Evolutionary conservation across 2,329 filamentous ascomycete genomes (phyloP).

Genomic region (Graphilbum ipis-grandicollis): DNA sequence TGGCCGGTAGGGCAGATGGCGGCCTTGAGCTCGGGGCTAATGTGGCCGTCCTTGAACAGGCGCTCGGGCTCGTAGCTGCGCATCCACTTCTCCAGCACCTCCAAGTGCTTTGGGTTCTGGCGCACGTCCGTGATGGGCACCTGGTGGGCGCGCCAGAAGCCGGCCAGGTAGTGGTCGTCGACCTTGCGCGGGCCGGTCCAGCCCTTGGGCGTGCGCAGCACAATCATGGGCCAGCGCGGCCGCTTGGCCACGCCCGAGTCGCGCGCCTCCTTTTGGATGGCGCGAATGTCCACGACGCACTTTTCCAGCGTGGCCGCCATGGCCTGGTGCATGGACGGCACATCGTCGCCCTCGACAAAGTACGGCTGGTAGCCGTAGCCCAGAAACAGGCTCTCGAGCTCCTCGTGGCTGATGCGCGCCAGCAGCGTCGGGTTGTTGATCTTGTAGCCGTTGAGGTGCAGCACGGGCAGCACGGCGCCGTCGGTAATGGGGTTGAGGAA

Average conservation of each 20-base stretch:
- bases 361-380: constrained; percentile 69
- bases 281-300: constrained; percentile 51
- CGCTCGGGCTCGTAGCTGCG: constrained; percentile 57
- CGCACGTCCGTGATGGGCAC: constrained; percentile 57
- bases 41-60: constrained; percentile 47
- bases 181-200: constrained; percentile 63
- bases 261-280: constrained; percentile 54
- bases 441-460: constrained; percentile 73
- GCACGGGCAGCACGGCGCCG: constrained; percentile 58
- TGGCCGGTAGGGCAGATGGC: constrained; percentile 47
- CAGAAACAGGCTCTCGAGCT: constrained; percentile 49
- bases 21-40: constrained; percentile 43
- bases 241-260: constrained; percentile 52
- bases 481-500: constrained; percentile 67
- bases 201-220: constrained; percentile 62
- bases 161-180: constrained; percentile 51
- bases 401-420: constrained; percentile 55
- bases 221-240: constrained; percentile 62
- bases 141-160: constrained; percentile 68
- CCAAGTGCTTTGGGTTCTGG: constrained; percentile 46
- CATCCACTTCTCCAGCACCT: constrained; percentile 62
- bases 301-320: constrained; percentile 64
- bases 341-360: constrained; percentile 61
- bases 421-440: constrained; percentile 67
- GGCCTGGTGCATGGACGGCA: constrained; percentile 62